phyloP scores from a whole-genome alignment of 148 eudicot species.

The Camellia granthamiana region DNA sequence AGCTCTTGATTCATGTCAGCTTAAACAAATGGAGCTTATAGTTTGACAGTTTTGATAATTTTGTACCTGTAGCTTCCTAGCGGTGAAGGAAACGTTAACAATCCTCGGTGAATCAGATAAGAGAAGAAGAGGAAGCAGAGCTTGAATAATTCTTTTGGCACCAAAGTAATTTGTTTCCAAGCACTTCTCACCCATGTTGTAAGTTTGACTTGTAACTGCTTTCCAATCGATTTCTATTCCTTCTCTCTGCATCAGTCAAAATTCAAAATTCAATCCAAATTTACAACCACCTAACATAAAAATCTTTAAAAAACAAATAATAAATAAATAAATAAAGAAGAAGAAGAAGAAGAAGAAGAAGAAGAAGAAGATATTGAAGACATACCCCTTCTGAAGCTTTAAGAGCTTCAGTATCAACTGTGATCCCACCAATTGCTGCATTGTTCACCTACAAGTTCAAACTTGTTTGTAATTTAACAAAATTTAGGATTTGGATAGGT shows the following conservation, averaged over 20 bases:
- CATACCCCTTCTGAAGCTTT: too few relatives aligned
- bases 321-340: too few relatives aligned
- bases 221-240: conserved; percentile 4
- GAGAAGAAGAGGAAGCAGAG: conserved; percentile 52
- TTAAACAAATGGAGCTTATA: background rate
- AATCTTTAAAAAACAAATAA: too few relatives aligned
- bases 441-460: conserved; percentile 36
- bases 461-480: too few relatives aligned
- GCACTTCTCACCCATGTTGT: conserved; percentile 41
- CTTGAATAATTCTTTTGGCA: conserved; percentile 37
- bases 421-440: conserved; percentile 29
- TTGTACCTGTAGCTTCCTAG: conserved; percentile 38
- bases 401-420: conserved; percentile 21
- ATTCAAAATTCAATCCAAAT: background rate
- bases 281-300: too few relatives aligned
- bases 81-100: conserved; percentile 41
- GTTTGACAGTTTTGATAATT: too few relatives aligned
- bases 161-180: conserved; percentile 52
- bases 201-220: conserved; percentile 14
- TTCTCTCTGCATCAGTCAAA: too few relatives aligned
- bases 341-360: too few relatives aligned
- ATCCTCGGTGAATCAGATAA: conserved; percentile 49
- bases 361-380: too few relatives aligned
- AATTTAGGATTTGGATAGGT: too few relatives aligned
- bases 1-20: too few relatives aligned